A percentile compares a stretch with the other conserved stretches of the same genome.
phyloP scores from a whole-genome alignment of 2,329 filamentous ascomycete genomes.

The Pseudogymnoascus sp. region DNA sequence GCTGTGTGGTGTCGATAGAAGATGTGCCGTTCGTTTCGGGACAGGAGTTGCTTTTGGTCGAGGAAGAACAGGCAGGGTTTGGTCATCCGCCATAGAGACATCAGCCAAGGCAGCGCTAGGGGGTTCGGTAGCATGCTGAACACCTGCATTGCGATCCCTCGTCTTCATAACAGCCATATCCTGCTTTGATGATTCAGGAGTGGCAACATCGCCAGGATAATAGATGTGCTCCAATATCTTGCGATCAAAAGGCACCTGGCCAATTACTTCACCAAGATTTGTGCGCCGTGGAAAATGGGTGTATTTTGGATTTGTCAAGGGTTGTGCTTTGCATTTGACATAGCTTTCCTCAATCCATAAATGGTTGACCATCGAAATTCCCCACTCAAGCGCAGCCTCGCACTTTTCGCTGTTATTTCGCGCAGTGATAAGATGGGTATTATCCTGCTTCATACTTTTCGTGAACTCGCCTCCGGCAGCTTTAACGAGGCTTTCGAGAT shows the following conservation, averaged over 20 bases:
- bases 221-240: conserved; percentile 57
- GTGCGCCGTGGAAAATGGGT: conserved; percentile 82
- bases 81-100: background rate
- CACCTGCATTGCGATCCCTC: conserved; percentile 30
- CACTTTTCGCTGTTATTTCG: conserved; percentile 89
- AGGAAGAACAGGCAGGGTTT: background rate
- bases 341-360: conserved; percentile 98
- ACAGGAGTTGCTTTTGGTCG: background rate
- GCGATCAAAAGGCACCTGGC: conserved; percentile 75
- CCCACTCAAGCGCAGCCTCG: conserved; percentile 86
- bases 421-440: conserved; percentile 91
- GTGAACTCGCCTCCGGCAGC: conserved; percentile 85
- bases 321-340: conserved; percentile 73
- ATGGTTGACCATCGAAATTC: conserved; percentile 83
- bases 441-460: conserved; percentile 89
- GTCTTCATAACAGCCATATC: conserved; percentile 40
- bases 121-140: background rate
- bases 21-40: background rate
- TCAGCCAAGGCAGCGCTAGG: background rate
- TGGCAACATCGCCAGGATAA: conserved; percentile 42
- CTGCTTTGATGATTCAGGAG: conserved; percentile 32
- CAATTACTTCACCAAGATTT: conserved; percentile 87
- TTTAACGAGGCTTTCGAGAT: conserved; percentile 83
- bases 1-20: conserved; percentile 44
- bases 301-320: conserved; percentile 67